Evolutionary conservation across 2,329 filamentous ascomycete genomes (phyloP).

Genomic region (Colletotrichum simmondsii): DNA sequence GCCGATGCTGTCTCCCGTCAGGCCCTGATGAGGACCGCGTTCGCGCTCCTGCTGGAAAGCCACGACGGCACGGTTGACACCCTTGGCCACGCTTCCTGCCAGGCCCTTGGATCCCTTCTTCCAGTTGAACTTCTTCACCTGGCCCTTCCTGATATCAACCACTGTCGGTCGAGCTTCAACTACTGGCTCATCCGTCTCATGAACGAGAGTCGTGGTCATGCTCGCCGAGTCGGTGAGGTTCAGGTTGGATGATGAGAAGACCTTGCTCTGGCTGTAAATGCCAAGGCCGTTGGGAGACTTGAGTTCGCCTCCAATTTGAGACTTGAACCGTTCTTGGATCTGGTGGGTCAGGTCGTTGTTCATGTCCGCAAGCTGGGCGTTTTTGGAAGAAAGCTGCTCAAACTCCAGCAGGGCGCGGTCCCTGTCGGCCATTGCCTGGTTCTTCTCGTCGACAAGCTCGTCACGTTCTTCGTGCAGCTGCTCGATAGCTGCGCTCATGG

Average conservation of each 20-base stretch:
- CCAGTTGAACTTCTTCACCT: conserved; percentile 98
- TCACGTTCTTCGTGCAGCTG: conserved; percentile 78
- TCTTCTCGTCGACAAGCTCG: conserved; percentile 85
- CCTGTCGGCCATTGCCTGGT: conserved; percentile 83
- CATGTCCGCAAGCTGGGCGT: conserved; percentile 91
- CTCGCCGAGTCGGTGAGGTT: conserved; percentile 62
- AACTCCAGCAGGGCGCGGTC: conserved; percentile 96
- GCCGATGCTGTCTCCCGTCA: conserved; percentile 73
- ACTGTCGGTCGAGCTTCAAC: conserved; percentile 86
- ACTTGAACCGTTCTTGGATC: conserved; percentile 93
- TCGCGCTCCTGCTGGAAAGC: conserved; percentile 70
- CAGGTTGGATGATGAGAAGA: conserved; percentile 59
- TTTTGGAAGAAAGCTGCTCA: conserved; percentile 93
- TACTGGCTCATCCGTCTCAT: conserved; percentile 74
- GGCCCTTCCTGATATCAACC: conserved; percentile 93
- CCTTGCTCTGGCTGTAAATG: conserved; percentile 66
- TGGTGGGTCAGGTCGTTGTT: conserved; percentile 96
- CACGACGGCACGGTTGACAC: conserved; percentile 90
- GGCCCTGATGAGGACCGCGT: conserved; percentile 65
- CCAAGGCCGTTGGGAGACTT: conserved; percentile 65
- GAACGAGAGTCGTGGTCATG: conserved; percentile 68
- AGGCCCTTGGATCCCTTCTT: conserved; percentile 96
- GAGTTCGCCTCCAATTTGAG: conserved; percentile 67
- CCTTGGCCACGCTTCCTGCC: conserved; percentile 93
- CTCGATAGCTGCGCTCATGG: conserved; percentile 68